These are phyloP conservation scores for Aspergillus panamensis DNA, from an alignment of 495 filamentous ascomycete genomes.

Conservation along the genomic window DNA sequence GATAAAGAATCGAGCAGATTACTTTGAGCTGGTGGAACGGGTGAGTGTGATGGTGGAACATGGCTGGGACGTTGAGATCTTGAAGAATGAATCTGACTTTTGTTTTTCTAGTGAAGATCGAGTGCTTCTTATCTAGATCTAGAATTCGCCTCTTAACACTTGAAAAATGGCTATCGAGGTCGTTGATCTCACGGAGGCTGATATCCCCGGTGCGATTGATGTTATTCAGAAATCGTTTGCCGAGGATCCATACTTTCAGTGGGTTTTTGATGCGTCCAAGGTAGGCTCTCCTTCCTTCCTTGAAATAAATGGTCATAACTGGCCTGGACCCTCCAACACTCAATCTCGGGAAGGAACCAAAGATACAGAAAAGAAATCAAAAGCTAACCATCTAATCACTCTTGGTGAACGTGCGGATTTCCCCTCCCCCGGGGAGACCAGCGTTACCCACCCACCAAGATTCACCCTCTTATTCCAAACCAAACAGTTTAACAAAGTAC, in stretches of 20 bases:
- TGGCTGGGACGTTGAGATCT: no score
- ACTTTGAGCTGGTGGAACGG: no score
- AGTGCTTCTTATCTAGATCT: not conserved
- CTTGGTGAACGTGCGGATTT: not conserved
- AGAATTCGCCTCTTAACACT: not conserved
- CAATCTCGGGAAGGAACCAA: not conserved
- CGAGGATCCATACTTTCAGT: slow-evolving; percentile 64
- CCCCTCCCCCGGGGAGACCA: slow-evolving; percentile 1
- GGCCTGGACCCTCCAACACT: not conserved
- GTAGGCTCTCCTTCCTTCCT: slow-evolving; percentile 26
- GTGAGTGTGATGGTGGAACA: no score
- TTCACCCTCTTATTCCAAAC: not conserved
- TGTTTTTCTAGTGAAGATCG: not conserved
- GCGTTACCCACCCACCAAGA: not conserved
- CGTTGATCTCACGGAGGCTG: slow-evolving; percentile 49
- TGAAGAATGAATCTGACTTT: not conserved
- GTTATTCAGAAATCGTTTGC: slow-evolving; percentile 57
- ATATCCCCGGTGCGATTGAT: slow-evolving; percentile 59
- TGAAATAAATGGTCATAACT: not conserved
- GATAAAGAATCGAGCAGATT: not conserved
- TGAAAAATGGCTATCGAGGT: slow-evolving; percentile 53
- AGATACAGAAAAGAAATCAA: not conserved
- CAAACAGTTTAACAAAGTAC: slow-evolving; percentile 44
- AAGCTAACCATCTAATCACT: slow-evolving; percentile 2
- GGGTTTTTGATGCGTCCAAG: slow-evolving; percentile 55